Evolutionary conservation across 768 basidiomycete genomes (phyloP), one percentile per base, ranked within the genome.

Genomic region (Boletus edulis): DNA sequence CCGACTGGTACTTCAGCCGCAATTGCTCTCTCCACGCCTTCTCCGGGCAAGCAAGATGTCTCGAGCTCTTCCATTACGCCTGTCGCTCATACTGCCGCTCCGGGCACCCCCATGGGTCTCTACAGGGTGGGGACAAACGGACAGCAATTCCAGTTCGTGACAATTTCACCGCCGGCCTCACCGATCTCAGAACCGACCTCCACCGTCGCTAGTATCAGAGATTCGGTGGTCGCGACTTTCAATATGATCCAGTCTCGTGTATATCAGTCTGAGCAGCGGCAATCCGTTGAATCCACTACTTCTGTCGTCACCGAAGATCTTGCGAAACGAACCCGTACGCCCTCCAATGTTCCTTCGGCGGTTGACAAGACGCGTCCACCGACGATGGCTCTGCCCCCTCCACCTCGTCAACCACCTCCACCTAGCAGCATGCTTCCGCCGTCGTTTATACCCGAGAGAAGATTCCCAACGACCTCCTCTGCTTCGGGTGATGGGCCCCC

Each of bases 351-450:
- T 22, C 73, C 81, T 27, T 73, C 78, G 11, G 70, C 78, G 6
- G 78, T 86, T 29, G 89, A 91, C 74, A 93, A 87, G 75, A 81
- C 87, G 17, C 84, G 83, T 50, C 94, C 93, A 44, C 91, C 93
- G 0, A 91, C 84, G 71, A 91, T 93, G 88, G 74, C 82, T 29
- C 73, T 94, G 3, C 91, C 91, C 0, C 91, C 91, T 2, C 91
- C 91, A 4, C 87, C 87, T 7, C 83, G 82, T 52, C 75, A 81
- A 49, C 89, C 91, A 0, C 90, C 90, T 10, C 90, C 91, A 6
- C 77, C 81, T 3, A 76, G 63, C 60, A 86, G 72, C 52, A 89
- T 91, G 89, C 83, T 76, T 15, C 91, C 91, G 12, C 91, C 91
- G 1, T 63, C 79, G 14, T 87, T 86, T 66, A 82, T 93, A 59